phyloP scores from a whole-genome alignment of 345 rosid genomes.

The Salix arbutifolia region DNA sequence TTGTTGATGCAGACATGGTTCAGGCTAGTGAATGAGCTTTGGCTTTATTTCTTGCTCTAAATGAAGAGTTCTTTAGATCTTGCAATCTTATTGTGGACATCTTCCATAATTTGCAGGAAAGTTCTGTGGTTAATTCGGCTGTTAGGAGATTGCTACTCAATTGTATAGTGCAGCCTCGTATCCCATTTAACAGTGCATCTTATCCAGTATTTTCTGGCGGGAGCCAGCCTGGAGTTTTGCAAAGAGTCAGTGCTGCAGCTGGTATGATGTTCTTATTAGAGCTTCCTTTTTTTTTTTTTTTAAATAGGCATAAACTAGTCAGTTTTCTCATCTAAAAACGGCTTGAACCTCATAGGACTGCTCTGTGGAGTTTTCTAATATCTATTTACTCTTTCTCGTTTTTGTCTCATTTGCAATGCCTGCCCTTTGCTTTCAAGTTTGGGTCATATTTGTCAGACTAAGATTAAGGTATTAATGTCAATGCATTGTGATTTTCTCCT shows the following conservation, averaged over 20 bases:
- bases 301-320: not conserved
- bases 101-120: conserved; percentile 50
- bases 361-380: not conserved
- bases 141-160: conserved; percentile 66
- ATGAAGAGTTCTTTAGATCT: not conserved
- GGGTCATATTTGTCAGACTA: not conserved
- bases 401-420: not conserved
- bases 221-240: conserved; percentile 69
- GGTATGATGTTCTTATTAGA: conserved; percentile 43
- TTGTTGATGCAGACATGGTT: conserved; percentile 81
- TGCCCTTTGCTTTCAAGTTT: not conserved
- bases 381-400: not conserved
- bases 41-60: not conserved
- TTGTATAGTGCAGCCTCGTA: conserved; percentile 54
- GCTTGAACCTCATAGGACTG: not conserved
- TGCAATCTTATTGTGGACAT: conserved; percentile 1
- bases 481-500: not conserved
- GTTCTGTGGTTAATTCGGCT: conserved; percentile 54
- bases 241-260: conserved; percentile 88
- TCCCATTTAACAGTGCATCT: conserved; percentile 38
- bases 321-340: not conserved
- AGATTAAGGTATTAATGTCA: not conserved
- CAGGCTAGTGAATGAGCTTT: conserved; percentile 47
- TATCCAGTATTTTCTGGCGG: conserved; percentile 53
- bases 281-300: conserved; percentile 19